Evolutionary conservation across 2,329 filamentous ascomycete genomes (phyloP).

Genomic region (Metarhizium guizhouense): DNA sequence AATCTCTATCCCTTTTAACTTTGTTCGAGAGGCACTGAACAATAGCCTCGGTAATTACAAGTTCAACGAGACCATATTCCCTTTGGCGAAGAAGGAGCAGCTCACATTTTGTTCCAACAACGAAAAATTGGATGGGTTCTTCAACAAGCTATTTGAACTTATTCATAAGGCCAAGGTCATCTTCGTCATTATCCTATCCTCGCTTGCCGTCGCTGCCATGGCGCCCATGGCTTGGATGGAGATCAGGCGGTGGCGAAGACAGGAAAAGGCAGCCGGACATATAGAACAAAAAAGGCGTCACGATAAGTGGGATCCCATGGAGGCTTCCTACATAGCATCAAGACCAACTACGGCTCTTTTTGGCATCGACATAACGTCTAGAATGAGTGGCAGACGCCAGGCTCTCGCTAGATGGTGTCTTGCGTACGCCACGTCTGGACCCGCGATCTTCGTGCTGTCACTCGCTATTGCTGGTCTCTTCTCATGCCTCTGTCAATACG

Average conservation of each 20-base stretch:
- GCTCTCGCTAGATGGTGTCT: conserved; percentile 73
- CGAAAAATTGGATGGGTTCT: conserved; percentile 75
- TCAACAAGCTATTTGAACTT: conserved; percentile 59
- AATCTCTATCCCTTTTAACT: conserved; percentile 71
- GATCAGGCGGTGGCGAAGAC: conserved; percentile 64
- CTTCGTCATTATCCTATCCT: conserved; percentile 65
- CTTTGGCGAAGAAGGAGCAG: conserved; percentile 72
- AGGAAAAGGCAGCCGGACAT: conserved; percentile 60
- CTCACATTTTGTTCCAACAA: conserved; percentile 86
- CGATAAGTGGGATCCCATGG: conserved; percentile 68
- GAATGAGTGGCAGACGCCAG: conserved; percentile 57
- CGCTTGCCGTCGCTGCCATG: conserved; percentile 64
- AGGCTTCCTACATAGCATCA: conserved; percentile 80
- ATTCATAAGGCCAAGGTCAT: conserved; percentile 61
- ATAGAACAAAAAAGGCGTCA: conserved; percentile 61
- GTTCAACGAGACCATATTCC: conserved; percentile 72
- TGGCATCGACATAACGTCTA: conserved; percentile 61
- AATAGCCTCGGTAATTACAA: conserved; percentile 61
- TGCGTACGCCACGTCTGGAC: conserved; percentile 77
- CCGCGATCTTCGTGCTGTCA: conserved; percentile 78
- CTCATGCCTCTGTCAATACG: conserved; percentile 72
- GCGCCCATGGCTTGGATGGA: conserved; percentile 75
- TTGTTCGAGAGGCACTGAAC: conserved; percentile 67
- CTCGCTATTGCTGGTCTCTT: conserved; percentile 76
- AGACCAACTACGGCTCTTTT: conserved; percentile 65